Conservation (phyloP, 768 basidiomycete genomes). For the Exsudoporus frostii region DNA sequence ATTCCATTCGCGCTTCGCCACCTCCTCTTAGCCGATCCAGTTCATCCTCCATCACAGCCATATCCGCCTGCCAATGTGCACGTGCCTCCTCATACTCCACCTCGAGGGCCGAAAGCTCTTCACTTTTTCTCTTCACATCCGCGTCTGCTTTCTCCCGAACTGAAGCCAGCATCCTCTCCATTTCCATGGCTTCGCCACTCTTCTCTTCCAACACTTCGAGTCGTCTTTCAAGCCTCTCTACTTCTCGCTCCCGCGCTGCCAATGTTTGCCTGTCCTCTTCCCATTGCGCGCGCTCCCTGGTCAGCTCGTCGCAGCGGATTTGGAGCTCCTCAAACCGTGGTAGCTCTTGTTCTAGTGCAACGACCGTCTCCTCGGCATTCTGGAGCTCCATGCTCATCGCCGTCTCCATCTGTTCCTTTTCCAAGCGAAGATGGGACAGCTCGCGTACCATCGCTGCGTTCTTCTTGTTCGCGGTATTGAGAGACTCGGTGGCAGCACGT, state of each 20-base stretch:
- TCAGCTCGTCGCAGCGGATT: slow-evolving; percentile 43
- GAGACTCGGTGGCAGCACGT: slow-evolving; percentile 54
- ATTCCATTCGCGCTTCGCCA: slow-evolving; percentile 41
- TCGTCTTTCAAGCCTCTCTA: slow-evolving; percentile 39
- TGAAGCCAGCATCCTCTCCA: slow-evolving; percentile 38
- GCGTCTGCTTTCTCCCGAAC: slow-evolving; percentile 30
- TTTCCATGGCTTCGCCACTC: slow-evolving; percentile 40
- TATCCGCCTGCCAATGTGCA: slow-evolving; percentile 50
- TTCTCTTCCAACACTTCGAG: slow-evolving; percentile 43
- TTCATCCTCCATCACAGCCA: slow-evolving; percentile 48
- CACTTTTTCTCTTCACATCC: slow-evolving; percentile 43
- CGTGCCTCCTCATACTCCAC: slow-evolving; percentile 44
- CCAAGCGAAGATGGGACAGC: slow-evolving; percentile 55
- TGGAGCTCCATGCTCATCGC: slow-evolving; percentile 64
- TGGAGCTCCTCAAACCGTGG: slow-evolving; percentile 49
- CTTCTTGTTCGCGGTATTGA: slow-evolving; percentile 56
- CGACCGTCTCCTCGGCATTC: slow-evolving; percentile 62
- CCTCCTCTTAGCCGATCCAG: slow-evolving; percentile 42
- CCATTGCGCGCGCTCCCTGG: slow-evolving; percentile 51
- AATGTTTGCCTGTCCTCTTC: slow-evolving; percentile 41
- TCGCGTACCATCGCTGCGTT: slow-evolving; percentile 62
- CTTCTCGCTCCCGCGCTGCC: slow-evolving; percentile 36
- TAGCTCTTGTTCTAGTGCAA: slow-evolving; percentile 53
- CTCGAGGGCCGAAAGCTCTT: slow-evolving; percentile 36
- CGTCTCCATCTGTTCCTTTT: slow-evolving; percentile 69